Evolutionary conservation across 2,329 filamentous ascomycete species (phyloP), one percentile per base, ranked within the genome.

Genomic region (Penicillium freii): DNA sequence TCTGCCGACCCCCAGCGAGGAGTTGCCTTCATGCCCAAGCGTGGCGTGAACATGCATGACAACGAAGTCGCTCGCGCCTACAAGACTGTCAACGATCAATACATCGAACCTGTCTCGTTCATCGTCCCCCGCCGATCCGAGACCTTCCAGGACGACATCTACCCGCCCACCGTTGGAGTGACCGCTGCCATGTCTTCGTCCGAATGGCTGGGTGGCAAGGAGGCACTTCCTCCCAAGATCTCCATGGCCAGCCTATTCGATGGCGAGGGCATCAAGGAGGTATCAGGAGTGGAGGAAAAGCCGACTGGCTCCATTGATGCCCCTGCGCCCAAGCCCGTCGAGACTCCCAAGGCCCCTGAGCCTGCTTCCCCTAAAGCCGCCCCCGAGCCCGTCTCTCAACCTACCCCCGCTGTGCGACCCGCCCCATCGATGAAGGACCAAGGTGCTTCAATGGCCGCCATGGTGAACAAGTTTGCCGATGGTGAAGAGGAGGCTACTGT

Each of bases 71-170:
- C 96, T 82, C 88, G 92, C 66, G 92, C 89, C 43, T 99, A 90
- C 85, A 99, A 99, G 84, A 97, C 94, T 0, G 90, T 97, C 74
- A 95, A 92, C 76, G 94, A 99, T 73, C 76, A 80, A 46, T 96
- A 96, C 78, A 91, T 99, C 68, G 94, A 99, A 78, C 94, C 94
- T 40, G 90, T 99, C 71, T 96, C 94, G 2, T 99, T 99, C 79
- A 96, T 96, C 54, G 94, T 97, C 2, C 94, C 94, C 48, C 87
- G 94, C 62, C 87, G 94, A 62, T 91, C 94, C 54, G 92, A 97
- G 76, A 91, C 89, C 51, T 97, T 97, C 85, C 93, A 97, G 78
- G 91, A 92, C 60, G 94, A 99, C 72, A 97, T 99, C 69, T 99
- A 91, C 76, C 94, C 93, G 42, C 93, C 94, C 11, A 88, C 92